Evolutionary conservation across 2,329 filamentous ascomycete genomes (phyloP), one percentile per base, ranked within the genome.

Genomic region (Paraphaeosphaeria minitans): DNA sequence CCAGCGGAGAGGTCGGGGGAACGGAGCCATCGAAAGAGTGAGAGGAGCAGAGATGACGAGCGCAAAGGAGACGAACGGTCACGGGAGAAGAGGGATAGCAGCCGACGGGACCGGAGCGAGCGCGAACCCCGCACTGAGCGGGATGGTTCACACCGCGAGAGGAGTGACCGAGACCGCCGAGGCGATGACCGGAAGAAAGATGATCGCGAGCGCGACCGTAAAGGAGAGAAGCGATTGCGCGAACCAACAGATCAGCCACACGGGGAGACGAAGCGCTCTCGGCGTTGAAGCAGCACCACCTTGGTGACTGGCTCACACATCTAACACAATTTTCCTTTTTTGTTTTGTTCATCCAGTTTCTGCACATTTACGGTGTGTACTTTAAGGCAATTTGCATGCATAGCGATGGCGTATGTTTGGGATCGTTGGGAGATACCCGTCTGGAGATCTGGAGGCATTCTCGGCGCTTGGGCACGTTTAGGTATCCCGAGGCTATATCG

Each of bases 1-100:
- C 52, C 62, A 5, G 16, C 9, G 2, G 68, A 73, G 31, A 57
- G 69, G 51, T 53, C 63, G 1, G 61, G 60, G 22, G 61, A 67
- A 52, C 58, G 67, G 48, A 50, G 59, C 24, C 60, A 56, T 13
- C 66, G 67, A 19, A 59, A 65, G 21, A 63, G 64, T 19, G 66
- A 70, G 42, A 62, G 65, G 41, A 60, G 58, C 13, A 48, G 55
- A 24, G 50, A 55, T 3, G 51, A 45, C 16, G 58, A 60, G 21
- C 62, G 62, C 31, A 58, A 60, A 22, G 54, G 58, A 13, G 66
- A 70, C 2, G 65, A 62, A 35, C 57, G 63, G 19, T n/a, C 51
- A 3, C 51, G 39, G 42, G 60, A 56, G 61, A 49, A 60, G 66
- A 57, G 67, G 13, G 68, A 66, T 35, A 54, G 59, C 14, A 55